Evolutionary conservation across 2,329 filamentous ascomycete species (phyloP), one percentile per base, ranked within the genome.

Genomic region (Aspergillus vadensis): DNA sequence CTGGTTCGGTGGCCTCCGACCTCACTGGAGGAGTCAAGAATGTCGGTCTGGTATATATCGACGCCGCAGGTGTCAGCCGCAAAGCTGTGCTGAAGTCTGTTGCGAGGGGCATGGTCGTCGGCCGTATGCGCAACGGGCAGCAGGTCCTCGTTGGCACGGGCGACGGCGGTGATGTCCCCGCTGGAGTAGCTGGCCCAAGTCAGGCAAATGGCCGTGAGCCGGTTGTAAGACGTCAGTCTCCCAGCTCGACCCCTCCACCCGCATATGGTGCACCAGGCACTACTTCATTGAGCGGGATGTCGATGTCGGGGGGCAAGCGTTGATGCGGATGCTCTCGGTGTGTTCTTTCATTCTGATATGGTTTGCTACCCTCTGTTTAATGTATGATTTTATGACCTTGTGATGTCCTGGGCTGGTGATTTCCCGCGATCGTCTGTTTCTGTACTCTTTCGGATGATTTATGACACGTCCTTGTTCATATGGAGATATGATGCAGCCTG

Each of bases 11-110:
- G 15, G 89, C 92, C 2, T 83, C 83, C 44, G 83, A 91, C 56
- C 77, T 99, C 19, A 91, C 92, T 0, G 89, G 91, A 5, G 94
- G 93, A 23, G 88, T 97, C 70, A 97, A 95, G 83, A 99, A 98
- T 67, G 95, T 98, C 7, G 95, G 93, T 5, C 83, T 99, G 27
- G 95, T 99, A 32, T 99, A 99, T 74, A 97, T 99, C 62, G 95
- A 99, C 69, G 94, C 96, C 1, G 90, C 93, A 0, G 95, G 95
- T 38, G 95, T 99, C 1, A 96, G 91, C 58, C 85, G 95, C 44
- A 87, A 88, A 63, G 95, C 95, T 0, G 87, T 99, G 47, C 85
- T 99, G 73, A 99, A 97, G 82, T 91, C 90, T 44, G 95, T 98
- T 1, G 95, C 93, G 19, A 97, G 96, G 81, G 92, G 95, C 43